Conservation (phyloP, 2,329 filamentous ascomycete species). For the Ceratocystis papillata region DNA sequence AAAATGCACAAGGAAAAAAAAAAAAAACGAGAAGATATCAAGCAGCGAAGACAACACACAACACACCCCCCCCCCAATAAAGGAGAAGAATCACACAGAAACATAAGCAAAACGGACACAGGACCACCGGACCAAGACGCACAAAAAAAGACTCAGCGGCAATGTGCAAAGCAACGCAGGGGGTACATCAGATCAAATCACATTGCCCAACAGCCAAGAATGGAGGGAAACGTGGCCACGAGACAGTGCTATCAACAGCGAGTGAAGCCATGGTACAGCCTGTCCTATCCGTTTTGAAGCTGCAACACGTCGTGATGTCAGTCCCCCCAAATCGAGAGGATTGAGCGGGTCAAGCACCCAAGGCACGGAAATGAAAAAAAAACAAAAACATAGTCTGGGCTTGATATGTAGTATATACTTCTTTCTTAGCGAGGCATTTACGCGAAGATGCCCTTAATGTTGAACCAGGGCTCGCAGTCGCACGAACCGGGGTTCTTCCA, state of each 20-base stretch:
- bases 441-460: conserved; percentile 34
- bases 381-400: conserved; percentile 2
- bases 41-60: conserved; percentile 8
- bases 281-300: too few species aligned
- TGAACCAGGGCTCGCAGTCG: conserved; percentile 72
- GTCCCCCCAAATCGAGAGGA: not conserved
- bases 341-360: not conserved
- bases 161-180: not conserved
- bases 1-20: conserved; percentile 2
- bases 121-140: not conserved
- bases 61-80: not conserved
- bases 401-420: conserved; percentile 13
- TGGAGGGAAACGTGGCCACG: too few species aligned
- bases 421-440: not conserved
- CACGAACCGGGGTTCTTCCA: conserved; percentile 69
- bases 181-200: not conserved
- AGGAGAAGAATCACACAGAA: not conserved
- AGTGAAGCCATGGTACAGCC: too few species aligned
- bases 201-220: not conserved
- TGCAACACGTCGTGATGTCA: too few species aligned
- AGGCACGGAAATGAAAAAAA: not conserved
- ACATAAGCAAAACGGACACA: not conserved
- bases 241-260: too few species aligned
- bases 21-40: not conserved
- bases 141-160: too few species aligned